Base-by-base conservation (phyloP, 2,329 filamentous ascomycete genomes). In the Cladophialophora exuberans region DNA sequence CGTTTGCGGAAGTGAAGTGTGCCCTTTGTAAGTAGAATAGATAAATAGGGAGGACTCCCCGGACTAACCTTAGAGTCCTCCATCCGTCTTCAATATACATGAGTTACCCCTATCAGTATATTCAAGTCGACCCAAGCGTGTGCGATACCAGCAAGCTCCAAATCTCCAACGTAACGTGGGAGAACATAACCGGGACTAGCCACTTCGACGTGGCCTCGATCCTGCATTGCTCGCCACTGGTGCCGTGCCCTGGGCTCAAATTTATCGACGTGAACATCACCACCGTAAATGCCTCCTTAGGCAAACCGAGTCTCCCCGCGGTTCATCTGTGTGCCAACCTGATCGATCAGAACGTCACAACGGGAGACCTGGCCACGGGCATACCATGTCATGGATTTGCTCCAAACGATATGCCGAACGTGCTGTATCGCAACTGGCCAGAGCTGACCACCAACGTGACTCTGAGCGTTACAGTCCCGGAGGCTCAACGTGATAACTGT, bases 121-220 rank as follows among this genome's bases (percentile, higher is more conserved):
- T n/a, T n/a, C n/a, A n/a, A n/a, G n/a, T n/a, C n/a, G n/a, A n/a
- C n/a, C n/a, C n/a, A n/a, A 50, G 57, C 18, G 59, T 57, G 52
- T 77, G 74, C 66, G 74, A 76, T 59, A 64, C 62, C 13, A 73
- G 69, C 28, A 69, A 71, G 50, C 33, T 53, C 4, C 66, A 73
- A 46, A 79, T 80, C 53, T 68, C 67, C 31, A 75, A 80, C 59
- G 66, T 80, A 20, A 74, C 69, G 9, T 49, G 46, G 33, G 70
- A 76, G 53, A 81, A 80, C 60, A 72, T 80, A 47, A 76, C 73
- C 1, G 78, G 78, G 4, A 80, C 77, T 2, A 74, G 71, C 54
- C 66, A 73, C 26, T 79, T 79, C 59, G 79, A 80, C 61, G 71
- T 79, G 18, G 77, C 73, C 2, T 71, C 72, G 5, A 76, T 72